Percentiles rank a stretch among this genome's conserved stretches.
Evolutionary conservation across 768 basidiomycete species (phyloP).

Genomic region (Agaricus subrufescens): DNA sequence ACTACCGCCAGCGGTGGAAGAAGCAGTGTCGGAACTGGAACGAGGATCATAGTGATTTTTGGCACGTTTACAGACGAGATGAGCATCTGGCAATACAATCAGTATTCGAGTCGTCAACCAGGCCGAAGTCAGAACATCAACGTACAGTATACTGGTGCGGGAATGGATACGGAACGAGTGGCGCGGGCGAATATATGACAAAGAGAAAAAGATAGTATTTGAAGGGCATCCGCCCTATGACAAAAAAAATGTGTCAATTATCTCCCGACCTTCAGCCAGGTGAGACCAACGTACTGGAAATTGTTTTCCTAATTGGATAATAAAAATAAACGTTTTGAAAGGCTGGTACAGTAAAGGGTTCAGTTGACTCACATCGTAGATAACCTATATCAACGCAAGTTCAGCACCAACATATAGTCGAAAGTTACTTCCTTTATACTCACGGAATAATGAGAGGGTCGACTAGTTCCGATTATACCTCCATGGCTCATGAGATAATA

Average conservation of each 20-base stretch:
- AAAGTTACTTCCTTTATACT: constrained; percentile 12
- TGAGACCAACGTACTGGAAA: constrained; percentile 42
- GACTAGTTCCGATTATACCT: constrained; percentile 72
- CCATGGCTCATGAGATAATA: constrained; percentile 77
- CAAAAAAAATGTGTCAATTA: neutral
- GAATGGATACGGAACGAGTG: constrained; percentile 82
- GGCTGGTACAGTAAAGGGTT: neutral
- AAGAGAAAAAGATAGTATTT: constrained; percentile 63
- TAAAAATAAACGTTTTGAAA: neutral
- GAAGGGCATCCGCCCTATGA: constrained; percentile 58
- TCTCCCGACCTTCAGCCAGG: neutral
- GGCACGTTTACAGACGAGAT: constrained; percentile 76
- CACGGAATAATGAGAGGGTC: constrained; percentile 45
- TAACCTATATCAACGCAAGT: constrained; percentile 22
- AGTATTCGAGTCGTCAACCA: neutral
- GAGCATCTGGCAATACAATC: constrained; percentile 53
- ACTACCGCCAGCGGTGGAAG: constrained; percentile 36
- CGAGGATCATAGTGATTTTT: constrained; percentile 78
- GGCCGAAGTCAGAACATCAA: neutral
- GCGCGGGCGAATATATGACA: constrained; percentile 81
- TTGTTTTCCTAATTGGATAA: constrained; percentile 36
- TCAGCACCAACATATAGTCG: neutral
- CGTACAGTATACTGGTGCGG: constrained; percentile 82
- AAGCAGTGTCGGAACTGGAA: constrained; percentile 51
- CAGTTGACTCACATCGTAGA: constrained; percentile 36